A percentile compares a stretch with the other conserved stretches of the same genome.
Conservation (phyloP, 1,284 basidiomycete species). For the Lentinus polychrous region DNA sequence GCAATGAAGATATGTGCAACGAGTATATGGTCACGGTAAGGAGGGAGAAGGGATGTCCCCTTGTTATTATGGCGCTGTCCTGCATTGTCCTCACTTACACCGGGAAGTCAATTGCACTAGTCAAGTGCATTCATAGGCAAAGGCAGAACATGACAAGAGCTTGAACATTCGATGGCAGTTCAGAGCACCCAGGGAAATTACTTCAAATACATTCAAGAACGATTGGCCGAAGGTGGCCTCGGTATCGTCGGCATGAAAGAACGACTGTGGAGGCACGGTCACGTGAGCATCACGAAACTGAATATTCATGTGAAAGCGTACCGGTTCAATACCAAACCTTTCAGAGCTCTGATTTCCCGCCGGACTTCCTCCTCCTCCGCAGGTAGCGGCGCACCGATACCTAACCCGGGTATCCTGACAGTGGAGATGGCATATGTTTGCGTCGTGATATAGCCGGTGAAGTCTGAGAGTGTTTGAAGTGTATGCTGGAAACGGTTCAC, state of each 20-base stretch:
- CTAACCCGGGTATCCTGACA: constrained; percentile 24
- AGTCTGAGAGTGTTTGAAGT: constrained; percentile 49
- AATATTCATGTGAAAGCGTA: constrained; percentile 19
- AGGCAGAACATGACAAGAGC: no score
- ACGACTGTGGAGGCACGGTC: constrained; percentile 28
- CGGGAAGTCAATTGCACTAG: no score
- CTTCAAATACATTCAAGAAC: no score
- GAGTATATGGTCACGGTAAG: no score
- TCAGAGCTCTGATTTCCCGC: constrained; percentile 58
- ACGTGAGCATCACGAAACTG: neutral
- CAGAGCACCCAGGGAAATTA: no score
- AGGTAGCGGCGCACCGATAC: constrained; percentile 19
- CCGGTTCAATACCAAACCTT: constrained; percentile 63
- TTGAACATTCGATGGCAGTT: no score
- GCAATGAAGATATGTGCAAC: no score
- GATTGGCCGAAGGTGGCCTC: constrained; percentile 1
- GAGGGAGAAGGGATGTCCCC: no score
- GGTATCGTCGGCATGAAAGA: constrained; percentile 40
- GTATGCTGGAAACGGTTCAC: constrained; percentile 40
- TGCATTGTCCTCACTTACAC: no score
- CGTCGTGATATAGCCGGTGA: constrained; percentile 61
- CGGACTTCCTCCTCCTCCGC: constrained; percentile 56
- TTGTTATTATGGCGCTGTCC: no score
- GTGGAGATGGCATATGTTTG: constrained; percentile 44
- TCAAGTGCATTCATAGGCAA: no score